These are phyloP conservation scores for Sarocladiaceae sp. DNA, from an alignment of 2,329 filamentous ascomycete species.

Conservation along the genomic window DNA sequence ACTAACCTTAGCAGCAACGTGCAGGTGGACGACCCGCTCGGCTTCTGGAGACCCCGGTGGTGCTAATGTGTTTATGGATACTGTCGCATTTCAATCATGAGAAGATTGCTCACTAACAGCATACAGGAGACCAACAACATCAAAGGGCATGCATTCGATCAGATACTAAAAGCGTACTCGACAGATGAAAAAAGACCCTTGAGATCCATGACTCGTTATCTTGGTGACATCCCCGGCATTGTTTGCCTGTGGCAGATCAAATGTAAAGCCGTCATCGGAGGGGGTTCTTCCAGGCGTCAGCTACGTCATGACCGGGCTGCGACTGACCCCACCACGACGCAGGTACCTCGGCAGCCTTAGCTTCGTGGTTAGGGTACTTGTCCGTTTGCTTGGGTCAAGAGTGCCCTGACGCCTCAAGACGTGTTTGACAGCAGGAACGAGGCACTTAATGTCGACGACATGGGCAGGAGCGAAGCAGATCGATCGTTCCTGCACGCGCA, in stretches of 20 bases:
- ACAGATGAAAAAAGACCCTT: no score
- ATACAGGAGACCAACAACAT: not conserved
- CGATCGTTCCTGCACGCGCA: not conserved
- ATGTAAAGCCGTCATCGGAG: conserved; percentile 9
- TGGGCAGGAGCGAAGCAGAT: no score
- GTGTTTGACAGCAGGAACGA: no score
- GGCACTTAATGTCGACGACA: no score
- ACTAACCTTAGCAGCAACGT: no score
- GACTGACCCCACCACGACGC: not conserved
- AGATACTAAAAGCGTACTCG: no score
- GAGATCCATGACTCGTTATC: no score
- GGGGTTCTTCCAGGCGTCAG: not conserved
- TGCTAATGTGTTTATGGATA: not conserved
- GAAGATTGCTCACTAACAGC: not conserved
- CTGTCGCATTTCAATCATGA: no score
- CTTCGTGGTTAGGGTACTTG: not conserved
- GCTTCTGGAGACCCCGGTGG: conserved; percentile 4
- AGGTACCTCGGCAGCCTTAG: not conserved
- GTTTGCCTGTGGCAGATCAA: not conserved
- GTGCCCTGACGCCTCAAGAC: no score
- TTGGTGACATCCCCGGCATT: not conserved
- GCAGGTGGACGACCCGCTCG: conserved; percentile 1
- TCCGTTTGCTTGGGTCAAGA: not conserved
- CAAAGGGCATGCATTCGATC: no score
- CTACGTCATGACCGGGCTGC: conserved; percentile 3